These are phyloP conservation scores for Brassica napus DNA, from an alignment of 345 rosid species.

Conservation along the genomic window Da-Ae NC_063451.1:1885501-1886000, in stretches of 20 bases:
- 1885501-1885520: background rate
- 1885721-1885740: background rate
- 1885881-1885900: constrained; percentile 24
- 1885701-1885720: background rate
- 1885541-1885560: background rate
- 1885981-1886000: constrained; percentile 15
- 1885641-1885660: too few relatives aligned
- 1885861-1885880: background rate
- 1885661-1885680: background rate
- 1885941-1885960: background rate
- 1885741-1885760: constrained; percentile 29
- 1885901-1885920: background rate
- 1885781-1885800: constrained; percentile 22
- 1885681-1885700: background rate
- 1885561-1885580: background rate
- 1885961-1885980: background rate
- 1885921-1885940: background rate
- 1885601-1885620: too few relatives aligned
- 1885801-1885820: constrained; percentile 14
- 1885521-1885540: constrained; percentile 19
- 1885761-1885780: background rate
- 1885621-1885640: too few relatives aligned
- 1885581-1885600: background rate
- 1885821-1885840: background rate
- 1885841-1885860: background rate